Base-by-base conservation (phyloP, 345 rosid species). In the Sapria himalayana region DNA sequence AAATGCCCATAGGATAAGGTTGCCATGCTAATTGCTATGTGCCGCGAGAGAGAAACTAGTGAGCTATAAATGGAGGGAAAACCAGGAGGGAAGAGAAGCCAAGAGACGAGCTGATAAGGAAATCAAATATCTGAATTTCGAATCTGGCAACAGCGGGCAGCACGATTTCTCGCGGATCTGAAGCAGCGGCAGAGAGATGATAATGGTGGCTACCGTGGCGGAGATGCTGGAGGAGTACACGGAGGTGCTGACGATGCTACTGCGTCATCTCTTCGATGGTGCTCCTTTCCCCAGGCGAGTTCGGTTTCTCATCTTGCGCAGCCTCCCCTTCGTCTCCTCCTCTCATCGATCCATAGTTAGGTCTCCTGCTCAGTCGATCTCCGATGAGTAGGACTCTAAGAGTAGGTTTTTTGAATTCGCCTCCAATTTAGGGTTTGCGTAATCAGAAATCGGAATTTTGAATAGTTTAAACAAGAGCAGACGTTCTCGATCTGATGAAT, bases 151-250 rank as follows among this genome's bases (percentile, higher is more conserved):
- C n/a, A n/a, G n/a, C n/a, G n/a, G n/a, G 14, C 11, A 3, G 18
- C 4, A 23, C 9, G 10, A 23, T 3, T 12, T 5, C 3, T 3
- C 2, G 7, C 5, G 21, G 14, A 29, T 9, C 31, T 19, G 51
- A 19, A 29, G 31, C 0, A 18, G 7, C 27, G 4, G 3, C 15
- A 41, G 7, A 39, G 56, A 50, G 59, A 89, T 82, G 94, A 61
- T 89, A 44, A 54, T 65, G 20, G 81, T 76, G 59, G 66, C 91
- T 1, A 29, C 59, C 16, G 16, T 78, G 39, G 74, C 94, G 36
- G 89, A 74, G 69, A 55, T 78, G 56, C 53, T 82, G 76, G 71
- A 67, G 66, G 82, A 82, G 54, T 86, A 86, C 82, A 78, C 74
- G 66, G 76, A 46, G 70, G 49, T 82, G 36, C 61, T 89, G 55